phyloP scores from a whole-genome alignment of 768 basidiomycete species.

The Rhodotorula kratochvilovae region DNA sequence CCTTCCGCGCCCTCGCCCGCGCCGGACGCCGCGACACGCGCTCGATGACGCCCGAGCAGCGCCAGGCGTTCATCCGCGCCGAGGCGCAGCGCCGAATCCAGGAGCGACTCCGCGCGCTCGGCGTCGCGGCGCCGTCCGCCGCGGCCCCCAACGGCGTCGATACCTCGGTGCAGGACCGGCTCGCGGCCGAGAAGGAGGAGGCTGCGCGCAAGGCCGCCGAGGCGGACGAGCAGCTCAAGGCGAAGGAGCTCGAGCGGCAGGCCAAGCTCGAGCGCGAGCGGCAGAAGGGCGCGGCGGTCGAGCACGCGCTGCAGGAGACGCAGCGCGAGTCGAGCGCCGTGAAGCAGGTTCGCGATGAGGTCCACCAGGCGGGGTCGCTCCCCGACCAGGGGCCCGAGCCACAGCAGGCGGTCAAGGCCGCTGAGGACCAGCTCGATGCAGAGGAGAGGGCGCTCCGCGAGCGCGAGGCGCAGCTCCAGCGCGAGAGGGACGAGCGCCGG shows the following conservation, averaged over 20 bases:
- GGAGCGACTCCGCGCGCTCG: conserved; percentile 78
- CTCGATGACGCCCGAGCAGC: conserved; percentile 78
- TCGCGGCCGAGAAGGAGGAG: conserved; percentile 80
- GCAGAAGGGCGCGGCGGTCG: conserved; percentile 20
- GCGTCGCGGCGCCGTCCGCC: conserved; percentile 57
- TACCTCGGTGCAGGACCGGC: conserved; percentile 73
- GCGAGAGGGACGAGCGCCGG: conserved; percentile 63
- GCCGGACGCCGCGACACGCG: conserved; percentile 52
- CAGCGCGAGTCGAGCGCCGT: conserved; percentile 16
- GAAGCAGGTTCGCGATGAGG: conserved; percentile 36
- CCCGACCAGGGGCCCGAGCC: neutral
- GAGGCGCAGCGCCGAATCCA: conserved; percentile 78
- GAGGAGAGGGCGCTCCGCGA: conserved; percentile 69
- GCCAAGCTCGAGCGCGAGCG: conserved; percentile 68
- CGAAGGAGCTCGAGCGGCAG: conserved; percentile 65
- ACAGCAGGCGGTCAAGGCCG: conserved; percentile 47
- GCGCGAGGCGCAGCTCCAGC: conserved; percentile 66
- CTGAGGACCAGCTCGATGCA: conserved; percentile 58
- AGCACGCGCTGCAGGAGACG: conserved; percentile 34
- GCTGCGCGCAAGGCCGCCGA: conserved; percentile 74
- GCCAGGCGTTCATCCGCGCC: conserved; percentile 67
- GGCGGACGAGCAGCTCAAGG: conserved; percentile 76
- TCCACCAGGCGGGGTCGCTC: conserved; percentile 8
- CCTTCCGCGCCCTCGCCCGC: conserved; percentile 47
- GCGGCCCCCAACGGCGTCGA: conserved; percentile 58